Evolutionary conservation across 1,284 basidiomycete genomes (phyloP), one percentile per base, ranked within the genome.

Genomic region (Boletus sp.): DNA sequence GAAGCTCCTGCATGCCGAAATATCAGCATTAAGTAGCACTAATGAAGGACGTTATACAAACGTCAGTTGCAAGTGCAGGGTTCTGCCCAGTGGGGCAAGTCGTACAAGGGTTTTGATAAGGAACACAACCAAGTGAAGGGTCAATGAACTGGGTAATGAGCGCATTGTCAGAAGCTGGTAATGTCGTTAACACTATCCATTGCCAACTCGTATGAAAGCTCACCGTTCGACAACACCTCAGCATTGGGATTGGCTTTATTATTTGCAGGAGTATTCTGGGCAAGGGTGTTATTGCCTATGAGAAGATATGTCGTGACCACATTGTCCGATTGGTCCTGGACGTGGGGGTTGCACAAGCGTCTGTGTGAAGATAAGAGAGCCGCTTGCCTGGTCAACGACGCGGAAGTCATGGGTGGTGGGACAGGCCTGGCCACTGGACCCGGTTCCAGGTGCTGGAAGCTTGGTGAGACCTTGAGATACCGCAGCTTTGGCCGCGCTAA

Each of bases 311-410:
- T 62, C 5, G 59, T 62, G 17, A 62, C 20, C 4, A 64, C 49
- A 9, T 60, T 60, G 25, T 64, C 59, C 14, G 59, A 60, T 59
- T 60, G 59, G 47, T 60, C 59, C 62, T 64, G 30, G 29, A 33
- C 10, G 22, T 30, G 17, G 12, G 1, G 8, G 25, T 54, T 39
- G 30, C 9, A 22, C 8, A n/a, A 37, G 29, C 5, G 8, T 20
- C 19, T 32, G 4, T 9, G n/a, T 26, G 23, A 12, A 32, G 10
- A 12, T 7, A 40, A 42, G 22, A 10, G 12, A 23, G 8, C 16
- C 7, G 8, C 47, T 38, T 22, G 20, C 59, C 49, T 62, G 62
- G 33, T 60, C 59, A 29, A 60, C 62, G 4, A 60, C 36, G n/a
- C 59, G 60, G 36, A 60, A 60, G 29, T 60, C 59, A 20, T 42